A percentile compares a stretch with the other conserved stretches of the same genome.
Evolutionary conservation across 2,329 filamentous ascomycete species (phyloP).

Genomic region (Aureobasidium sp.): DNA sequence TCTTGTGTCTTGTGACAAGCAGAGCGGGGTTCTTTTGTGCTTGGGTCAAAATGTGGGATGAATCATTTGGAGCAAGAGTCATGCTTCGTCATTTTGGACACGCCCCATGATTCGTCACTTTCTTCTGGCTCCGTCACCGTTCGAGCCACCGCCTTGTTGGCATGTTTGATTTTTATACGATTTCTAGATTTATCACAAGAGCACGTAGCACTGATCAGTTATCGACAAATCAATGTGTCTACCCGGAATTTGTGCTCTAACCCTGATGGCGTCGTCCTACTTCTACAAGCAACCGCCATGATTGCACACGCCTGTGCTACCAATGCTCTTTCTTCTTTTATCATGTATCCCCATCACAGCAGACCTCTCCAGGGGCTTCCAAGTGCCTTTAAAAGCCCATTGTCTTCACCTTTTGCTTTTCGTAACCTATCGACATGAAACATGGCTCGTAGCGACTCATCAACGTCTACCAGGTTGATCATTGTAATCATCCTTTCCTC

Average conservation of each 20-base stretch:
- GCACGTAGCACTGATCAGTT: background rate
- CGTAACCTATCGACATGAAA: background rate
- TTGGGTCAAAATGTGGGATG: conserved; percentile 13
- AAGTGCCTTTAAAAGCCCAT: background rate
- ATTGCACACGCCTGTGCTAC: conserved; percentile 5
- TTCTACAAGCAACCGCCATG: conserved; percentile 9
- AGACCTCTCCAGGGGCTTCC: too few relatives aligned
- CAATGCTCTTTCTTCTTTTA: background rate
- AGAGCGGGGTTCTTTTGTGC: conserved; percentile 15
- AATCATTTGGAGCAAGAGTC: conserved; percentile 3
- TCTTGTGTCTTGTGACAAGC: background rate
- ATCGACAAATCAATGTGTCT: background rate
- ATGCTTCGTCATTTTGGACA: background rate
- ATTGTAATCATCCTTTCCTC: conserved; percentile 1
- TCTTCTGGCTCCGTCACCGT: background rate
- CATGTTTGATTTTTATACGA: background rate
- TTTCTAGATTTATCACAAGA: background rate
- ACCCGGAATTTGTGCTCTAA: background rate
- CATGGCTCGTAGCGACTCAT: conserved; percentile 8
- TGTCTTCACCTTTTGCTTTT: background rate
- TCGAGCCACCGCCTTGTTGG: background rate
- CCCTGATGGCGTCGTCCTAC: conserved; percentile 8
- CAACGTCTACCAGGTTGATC: background rate
- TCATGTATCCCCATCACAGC: background rate
- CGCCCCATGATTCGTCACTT: background rate